Percentiles rank a stretch among this genome's conserved stretches.
Conservation (phyloP, 352 stramenopile genomes). For the Blastocystis sp. region DNA sequence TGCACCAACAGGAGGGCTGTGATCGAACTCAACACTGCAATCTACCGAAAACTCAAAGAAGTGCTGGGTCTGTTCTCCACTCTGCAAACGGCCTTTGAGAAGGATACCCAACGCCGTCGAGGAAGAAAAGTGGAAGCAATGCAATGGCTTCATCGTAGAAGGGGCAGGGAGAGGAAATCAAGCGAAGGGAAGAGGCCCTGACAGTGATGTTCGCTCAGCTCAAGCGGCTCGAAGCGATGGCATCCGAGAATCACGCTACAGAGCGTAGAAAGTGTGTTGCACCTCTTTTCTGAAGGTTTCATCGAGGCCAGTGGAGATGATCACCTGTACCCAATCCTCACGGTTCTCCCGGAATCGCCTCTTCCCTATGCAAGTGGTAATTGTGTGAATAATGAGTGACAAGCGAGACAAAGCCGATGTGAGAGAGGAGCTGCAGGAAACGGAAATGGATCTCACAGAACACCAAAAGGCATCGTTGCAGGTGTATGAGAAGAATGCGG, state of each 20-base stretch:
- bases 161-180: conserved; percentile 8
- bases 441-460: conserved; percentile 36
- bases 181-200: conserved; percentile 28
- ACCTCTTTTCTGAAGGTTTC: background rate
- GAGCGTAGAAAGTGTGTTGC: background rate
- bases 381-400: background rate
- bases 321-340: conserved; percentile 23
- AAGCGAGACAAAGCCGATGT: conserved; percentile 25
- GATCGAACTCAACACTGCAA: conserved; percentile 44
- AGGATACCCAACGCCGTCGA: background rate
- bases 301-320: conserved; percentile 18
- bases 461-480: conserved; percentile 51
- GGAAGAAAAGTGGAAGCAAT: background rate
- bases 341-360: conserved; percentile 34
- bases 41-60: conserved; percentile 38
- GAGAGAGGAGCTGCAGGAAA: conserved; percentile 16
- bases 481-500: conserved; percentile 61
- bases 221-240: conserved; percentile 13
- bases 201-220: conserved; percentile 40
- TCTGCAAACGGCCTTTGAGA: background rate
- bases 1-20: conserved; percentile 34
- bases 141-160: background rate
- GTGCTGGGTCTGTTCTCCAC: background rate
- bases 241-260: conserved; percentile 54
- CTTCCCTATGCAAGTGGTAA: conserved; percentile 3